phyloP scores from a whole-genome alignment of 768 basidiomycete genomes.

The Boletus tomentosulus region DNA sequence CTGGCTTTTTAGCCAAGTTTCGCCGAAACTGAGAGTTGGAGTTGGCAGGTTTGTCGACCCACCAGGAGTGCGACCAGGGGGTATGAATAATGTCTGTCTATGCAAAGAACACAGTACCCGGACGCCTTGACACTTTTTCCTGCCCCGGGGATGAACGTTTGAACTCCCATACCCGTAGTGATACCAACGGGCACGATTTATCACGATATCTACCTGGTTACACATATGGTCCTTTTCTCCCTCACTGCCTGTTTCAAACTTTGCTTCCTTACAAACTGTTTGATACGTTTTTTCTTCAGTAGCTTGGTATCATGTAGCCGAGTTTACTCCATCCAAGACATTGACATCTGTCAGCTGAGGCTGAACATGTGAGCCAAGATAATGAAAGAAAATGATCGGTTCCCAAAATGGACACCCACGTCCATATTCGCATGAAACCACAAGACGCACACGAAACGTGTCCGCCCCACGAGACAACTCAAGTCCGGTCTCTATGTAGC shows the following conservation, averaged over 20 bases:
- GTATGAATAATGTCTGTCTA: background rate
- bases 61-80: background rate
- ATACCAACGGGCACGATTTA: slow-evolving; percentile 6
- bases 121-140: background rate
- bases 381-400: too few relatives aligned
- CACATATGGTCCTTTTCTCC: background rate
- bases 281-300: slow-evolving; percentile 2
- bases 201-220: slow-evolving; percentile 8
- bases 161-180: background rate
- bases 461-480: too few relatives aligned
- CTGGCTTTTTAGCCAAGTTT: slow-evolving; percentile 35
- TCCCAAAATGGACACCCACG: too few relatives aligned
- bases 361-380: too few relatives aligned
- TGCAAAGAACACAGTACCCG: background rate
- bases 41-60: background rate
- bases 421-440: too few relatives aligned
- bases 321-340: too few relatives aligned
- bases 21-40: slow-evolving; percentile 29
- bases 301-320: too few relatives aligned
- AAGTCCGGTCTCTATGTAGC: too few relatives aligned
- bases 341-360: too few relatives aligned
- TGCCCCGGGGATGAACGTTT: background rate
- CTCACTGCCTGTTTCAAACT: background rate
- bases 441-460: too few relatives aligned
- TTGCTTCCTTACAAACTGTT: background rate